Conservation (phyloP, 2,329 filamentous ascomycete species). For the Capronia epimyces region DNA sequence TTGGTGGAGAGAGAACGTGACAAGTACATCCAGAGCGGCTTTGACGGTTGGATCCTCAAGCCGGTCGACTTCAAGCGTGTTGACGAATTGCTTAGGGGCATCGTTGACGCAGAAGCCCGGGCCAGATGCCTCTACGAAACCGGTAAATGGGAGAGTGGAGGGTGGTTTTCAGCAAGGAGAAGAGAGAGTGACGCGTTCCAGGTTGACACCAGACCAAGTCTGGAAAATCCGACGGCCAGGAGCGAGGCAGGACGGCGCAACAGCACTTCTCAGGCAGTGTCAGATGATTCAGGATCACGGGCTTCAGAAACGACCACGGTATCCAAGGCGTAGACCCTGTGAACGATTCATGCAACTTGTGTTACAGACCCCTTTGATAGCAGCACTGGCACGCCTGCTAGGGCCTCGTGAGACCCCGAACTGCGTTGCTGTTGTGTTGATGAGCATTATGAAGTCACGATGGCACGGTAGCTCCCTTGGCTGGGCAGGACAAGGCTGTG, state of each 20-base stretch:
- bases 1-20: constrained; percentile 64
- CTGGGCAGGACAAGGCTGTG: too few relatives aligned
- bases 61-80: constrained; percentile 77
- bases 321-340: neutral
- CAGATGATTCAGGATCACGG: neutral
- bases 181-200: constrained; percentile 18
- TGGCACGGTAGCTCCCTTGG: too few relatives aligned
- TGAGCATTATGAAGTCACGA: neutral
- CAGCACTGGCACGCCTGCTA: too few relatives aligned
- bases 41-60: constrained; percentile 88
- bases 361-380: too few relatives aligned
- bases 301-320: neutral
- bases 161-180: constrained; percentile 63
- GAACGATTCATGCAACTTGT: neutral
- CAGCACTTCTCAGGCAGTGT: neutral
- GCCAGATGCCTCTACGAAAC: constrained; percentile 60
- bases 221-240: constrained; percentile 13
- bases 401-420: too few relatives aligned
- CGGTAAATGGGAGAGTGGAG: constrained; percentile 77
- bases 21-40: constrained; percentile 69
- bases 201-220: constrained; percentile 28
- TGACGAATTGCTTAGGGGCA: constrained; percentile 62
- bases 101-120: constrained; percentile 56
- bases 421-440: too few relatives aligned
- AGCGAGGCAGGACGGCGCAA: neutral